Percentiles rank a stretch among this genome's conserved stretches.
These are phyloP conservation scores for Lipomyces japonicus DNA, from an alignment of 805 yeast genomes.

Conservation along the genomic window DNA sequence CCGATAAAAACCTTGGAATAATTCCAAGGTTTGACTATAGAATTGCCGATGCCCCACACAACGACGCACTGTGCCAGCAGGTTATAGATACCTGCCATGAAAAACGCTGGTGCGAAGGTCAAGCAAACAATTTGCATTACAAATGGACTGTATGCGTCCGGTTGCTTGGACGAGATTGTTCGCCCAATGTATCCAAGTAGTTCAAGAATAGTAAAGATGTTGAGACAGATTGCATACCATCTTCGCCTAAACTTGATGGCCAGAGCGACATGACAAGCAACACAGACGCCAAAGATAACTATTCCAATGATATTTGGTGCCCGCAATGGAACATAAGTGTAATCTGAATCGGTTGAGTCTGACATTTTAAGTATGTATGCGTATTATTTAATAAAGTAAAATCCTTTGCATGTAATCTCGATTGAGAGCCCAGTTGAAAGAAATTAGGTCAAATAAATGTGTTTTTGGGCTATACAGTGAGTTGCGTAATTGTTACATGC, in stretches of 20 bases:
- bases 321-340: constrained; percentile 43
- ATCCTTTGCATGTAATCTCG: no score
- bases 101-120: constrained; percentile 76
- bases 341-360: no score
- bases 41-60: constrained; percentile 51
- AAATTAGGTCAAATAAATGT: no score
- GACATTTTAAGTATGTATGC: no score
- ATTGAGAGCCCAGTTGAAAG: no score
- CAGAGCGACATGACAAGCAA: constrained; percentile 43
- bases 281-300: constrained; percentile 50
- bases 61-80: constrained; percentile 63
- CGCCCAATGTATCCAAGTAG: constrained; percentile 67
- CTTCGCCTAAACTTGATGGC: constrained; percentile 51
- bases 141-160: constrained; percentile 42
- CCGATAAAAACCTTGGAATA: constrained; percentile 62
- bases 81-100: constrained; percentile 80
- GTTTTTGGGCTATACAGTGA: no score
- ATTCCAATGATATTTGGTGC: constrained; percentile 59
- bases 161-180: constrained; percentile 39
- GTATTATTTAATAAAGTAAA: no score
- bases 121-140: constrained; percentile 63
- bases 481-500: no score
- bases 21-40: constrained; percentile 52
- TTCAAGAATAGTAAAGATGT: constrained; percentile 58
- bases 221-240: constrained; percentile 63